These are phyloP conservation scores for Tricholoma sp. DNA, from an alignment of 768 basidiomycete species.

Conservation along the genomic window DNA sequence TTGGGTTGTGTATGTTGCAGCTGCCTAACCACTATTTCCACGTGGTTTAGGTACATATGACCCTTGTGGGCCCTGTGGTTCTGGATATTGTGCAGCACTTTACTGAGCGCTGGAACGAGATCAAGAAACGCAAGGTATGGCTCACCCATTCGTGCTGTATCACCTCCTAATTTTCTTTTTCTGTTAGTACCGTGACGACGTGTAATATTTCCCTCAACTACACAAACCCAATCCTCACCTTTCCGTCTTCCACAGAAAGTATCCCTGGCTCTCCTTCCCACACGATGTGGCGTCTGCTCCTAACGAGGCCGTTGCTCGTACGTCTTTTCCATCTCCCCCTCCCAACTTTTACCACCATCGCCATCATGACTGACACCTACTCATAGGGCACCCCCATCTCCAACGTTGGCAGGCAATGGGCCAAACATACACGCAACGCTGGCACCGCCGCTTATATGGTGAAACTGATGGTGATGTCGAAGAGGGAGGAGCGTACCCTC, in stretches of 20 bases:
- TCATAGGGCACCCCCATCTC: conserved; percentile 60
- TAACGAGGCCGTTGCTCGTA: conserved; percentile 60
- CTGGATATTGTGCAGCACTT: conserved; percentile 94
- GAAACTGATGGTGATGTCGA: conserved; percentile 31
- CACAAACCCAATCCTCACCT: neutral
- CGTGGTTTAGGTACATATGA: conserved; percentile 68
- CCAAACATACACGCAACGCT: conserved; percentile 55
- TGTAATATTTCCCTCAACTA: conserved; percentile 25
- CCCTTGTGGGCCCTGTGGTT: conserved; percentile 72
- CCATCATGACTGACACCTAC: neutral
- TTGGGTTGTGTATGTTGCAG: neutral
- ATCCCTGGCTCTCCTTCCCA: conserved; percentile 74
- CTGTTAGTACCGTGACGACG: conserved; percentile 37
- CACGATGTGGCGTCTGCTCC: conserved; percentile 60
- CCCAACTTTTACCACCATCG: neutral
- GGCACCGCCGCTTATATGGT: conserved; percentile 38
- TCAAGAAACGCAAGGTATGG: conserved; percentile 73
- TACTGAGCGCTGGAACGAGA: conserved; percentile 85
- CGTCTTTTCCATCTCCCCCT: conserved; percentile 9
- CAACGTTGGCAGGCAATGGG: conserved; percentile 57
- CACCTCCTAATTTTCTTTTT: neutral
- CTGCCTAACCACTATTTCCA: neutral
- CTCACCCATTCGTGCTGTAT: neutral
- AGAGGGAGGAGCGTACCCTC: conserved; percentile 21
- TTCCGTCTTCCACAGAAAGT: conserved; percentile 31